Evolutionary conservation across 2,329 filamentous ascomycete genomes (phyloP).

Genomic region (Ascochyta lentis): DNA sequence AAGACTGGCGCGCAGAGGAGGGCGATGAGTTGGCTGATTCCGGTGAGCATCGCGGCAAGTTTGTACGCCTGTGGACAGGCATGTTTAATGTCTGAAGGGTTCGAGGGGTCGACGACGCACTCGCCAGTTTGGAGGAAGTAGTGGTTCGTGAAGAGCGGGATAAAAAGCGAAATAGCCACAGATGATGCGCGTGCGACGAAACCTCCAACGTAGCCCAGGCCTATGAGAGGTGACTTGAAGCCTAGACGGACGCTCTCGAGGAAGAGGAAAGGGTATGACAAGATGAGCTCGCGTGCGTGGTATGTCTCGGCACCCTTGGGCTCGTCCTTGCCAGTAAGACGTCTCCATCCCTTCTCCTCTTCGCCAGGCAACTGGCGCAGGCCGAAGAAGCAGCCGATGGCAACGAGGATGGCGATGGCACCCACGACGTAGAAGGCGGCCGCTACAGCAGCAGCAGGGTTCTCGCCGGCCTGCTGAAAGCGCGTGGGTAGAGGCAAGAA

Average conservation of each 20-base stretch:
- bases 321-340: conserved; percentile 40
- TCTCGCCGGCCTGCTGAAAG: conserved; percentile 76
- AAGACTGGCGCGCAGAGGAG: conserved; percentile 86
- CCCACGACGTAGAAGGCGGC: conserved; percentile 90
- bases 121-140: conserved; percentile 84
- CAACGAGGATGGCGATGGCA: conserved; percentile 72
- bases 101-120: conserved; percentile 63
- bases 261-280: conserved; percentile 58
- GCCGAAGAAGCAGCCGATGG: conserved; percentile 78
- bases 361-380: conserved; percentile 73
- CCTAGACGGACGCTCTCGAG: conserved; percentile 63
- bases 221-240: conserved; percentile 77
- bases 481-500: conserved; percentile 88
- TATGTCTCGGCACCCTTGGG: conserved; percentile 27
- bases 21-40: conserved; percentile 85
- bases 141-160: conserved; percentile 90
- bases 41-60: conserved; percentile 84
- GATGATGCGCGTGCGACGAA: conserved; percentile 95
- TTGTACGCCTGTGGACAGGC: conserved; percentile 88
- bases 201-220: conserved; percentile 87
- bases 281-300: conserved; percentile 62
- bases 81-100: conserved; percentile 72
- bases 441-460: conserved; percentile 75
- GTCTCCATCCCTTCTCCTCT: conserved; percentile 73
- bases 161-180: conserved; percentile 92